phyloP scores from a whole-genome alignment of 1,284 basidiomycete genomes.

The Fomitiporia mediterranea region DNA sequence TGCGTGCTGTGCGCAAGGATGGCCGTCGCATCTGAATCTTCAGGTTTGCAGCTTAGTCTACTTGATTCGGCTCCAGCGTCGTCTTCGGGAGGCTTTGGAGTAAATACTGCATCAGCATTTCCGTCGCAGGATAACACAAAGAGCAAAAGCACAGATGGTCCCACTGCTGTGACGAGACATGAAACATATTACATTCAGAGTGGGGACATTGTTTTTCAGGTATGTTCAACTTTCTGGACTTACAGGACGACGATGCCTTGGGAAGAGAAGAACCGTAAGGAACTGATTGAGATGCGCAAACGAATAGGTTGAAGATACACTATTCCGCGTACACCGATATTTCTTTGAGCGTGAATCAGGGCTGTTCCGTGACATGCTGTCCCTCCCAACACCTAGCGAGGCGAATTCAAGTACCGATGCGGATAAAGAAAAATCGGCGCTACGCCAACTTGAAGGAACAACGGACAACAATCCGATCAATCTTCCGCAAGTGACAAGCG shows the following conservation, averaged over 20 bases:
- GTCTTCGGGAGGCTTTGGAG: no score
- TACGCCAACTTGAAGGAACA: constrained; percentile 31
- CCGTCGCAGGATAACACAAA: no score
- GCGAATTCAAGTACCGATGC: no score
- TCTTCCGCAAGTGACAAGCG: constrained; percentile 42
- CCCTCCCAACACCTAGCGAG: constrained; percentile 28
- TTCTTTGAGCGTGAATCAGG: constrained; percentile 63
- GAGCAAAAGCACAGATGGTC: no score
- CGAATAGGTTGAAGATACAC: constrained; percentile 40
- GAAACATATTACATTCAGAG: constrained; percentile 15
- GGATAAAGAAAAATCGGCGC: constrained; percentile 29
- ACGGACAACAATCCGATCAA: constrained; percentile 48
- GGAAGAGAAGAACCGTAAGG: not conserved
- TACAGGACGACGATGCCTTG: no score
- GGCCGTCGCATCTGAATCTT: no score
- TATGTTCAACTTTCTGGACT: not conserved
- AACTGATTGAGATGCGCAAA: constrained; percentile 10
- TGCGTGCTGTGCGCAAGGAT: no score
- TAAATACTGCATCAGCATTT: no score
- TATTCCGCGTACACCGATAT: constrained; percentile 58
- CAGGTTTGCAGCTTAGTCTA: no score
- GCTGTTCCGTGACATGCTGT: constrained; percentile 35
- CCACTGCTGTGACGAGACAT: no score
- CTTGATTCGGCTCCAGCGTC: no score
- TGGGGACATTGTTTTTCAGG: constrained; percentile 19